Evolutionary conservation across 345 rosid species (phyloP).

Genomic region (Toxicodendron radicans): DNA sequence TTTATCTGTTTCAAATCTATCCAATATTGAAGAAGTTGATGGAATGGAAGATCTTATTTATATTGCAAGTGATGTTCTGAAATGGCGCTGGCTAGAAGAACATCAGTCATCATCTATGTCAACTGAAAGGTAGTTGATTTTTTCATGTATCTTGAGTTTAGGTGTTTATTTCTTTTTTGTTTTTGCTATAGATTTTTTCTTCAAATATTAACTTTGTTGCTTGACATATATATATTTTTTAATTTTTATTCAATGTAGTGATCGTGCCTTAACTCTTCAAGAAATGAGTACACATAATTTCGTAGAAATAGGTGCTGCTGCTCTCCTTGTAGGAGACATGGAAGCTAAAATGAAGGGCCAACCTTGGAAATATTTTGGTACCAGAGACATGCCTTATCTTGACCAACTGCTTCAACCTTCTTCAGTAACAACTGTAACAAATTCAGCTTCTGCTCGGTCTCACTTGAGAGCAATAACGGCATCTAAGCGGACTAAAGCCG

Average conservation of each 20-base stretch:
- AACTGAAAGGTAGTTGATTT: conserved; percentile 62
- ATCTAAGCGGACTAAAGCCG: conserved; percentile 81
- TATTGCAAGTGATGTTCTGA: conserved; percentile 73
- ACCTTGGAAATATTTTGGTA: conserved; percentile 90
- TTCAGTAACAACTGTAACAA: conserved; percentile 66
- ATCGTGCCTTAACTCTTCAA: conserved; percentile 57
- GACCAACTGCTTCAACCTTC: conserved; percentile 95
- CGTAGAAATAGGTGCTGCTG: conserved; percentile 95
- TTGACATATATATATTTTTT: conserved; percentile 9
- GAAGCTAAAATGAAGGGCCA: conserved; percentile 92
- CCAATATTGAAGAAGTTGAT: conserved; percentile 63
- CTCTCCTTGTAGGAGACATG: conserved; percentile 91
- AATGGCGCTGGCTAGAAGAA: conserved; percentile 90
- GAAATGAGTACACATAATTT: conserved; percentile 71
- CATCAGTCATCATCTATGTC: conserved; percentile 51
- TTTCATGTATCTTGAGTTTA: background rate
- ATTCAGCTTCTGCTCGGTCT: conserved; percentile 68
- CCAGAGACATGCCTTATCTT: conserved; percentile 89
- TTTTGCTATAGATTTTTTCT: conserved; percentile 5
- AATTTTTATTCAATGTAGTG: conserved; percentile 37
- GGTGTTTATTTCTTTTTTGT: background rate
- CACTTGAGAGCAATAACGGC: conserved; percentile 91
- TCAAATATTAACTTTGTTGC: conserved; percentile 9
- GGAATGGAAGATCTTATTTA: conserved; percentile 62
- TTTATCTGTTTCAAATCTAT: conserved; percentile 61